Evolutionary conservation across 345 rosid species (phyloP).

Genomic region (Euphorbia pulcherrima): DNA sequence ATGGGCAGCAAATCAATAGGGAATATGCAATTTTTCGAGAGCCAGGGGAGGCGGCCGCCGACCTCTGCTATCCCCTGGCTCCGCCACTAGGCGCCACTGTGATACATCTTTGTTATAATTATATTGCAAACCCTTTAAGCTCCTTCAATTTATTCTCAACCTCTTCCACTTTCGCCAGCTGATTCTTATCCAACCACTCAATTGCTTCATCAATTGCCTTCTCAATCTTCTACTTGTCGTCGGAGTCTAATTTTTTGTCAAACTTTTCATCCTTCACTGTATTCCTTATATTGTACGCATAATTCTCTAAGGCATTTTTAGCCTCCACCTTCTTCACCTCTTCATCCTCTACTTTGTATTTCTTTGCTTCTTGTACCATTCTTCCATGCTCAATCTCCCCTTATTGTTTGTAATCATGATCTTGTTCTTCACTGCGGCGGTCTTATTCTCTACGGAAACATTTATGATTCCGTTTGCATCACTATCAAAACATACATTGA

Average conservation of each 20-base stretch:
- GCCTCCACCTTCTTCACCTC: conserved; percentile 13
- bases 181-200: conserved; percentile 25
- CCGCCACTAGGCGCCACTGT: conserved; percentile 10
- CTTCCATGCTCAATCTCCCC: conserved; percentile 14
- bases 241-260: conserved; percentile 9
- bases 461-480: conserved; percentile 10
- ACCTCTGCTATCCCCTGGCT: no score
- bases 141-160: conserved; percentile 21
- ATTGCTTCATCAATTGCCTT: conserved; percentile 22
- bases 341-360: conserved; percentile 13
- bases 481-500: conserved; percentile 7
- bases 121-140: conserved; percentile 14
- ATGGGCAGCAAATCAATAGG: no score
- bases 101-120: conserved; percentile 17
- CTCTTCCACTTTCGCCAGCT: conserved; percentile 19
- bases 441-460: conserved; percentile 2
- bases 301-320: no score
- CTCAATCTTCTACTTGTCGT: conserved; percentile 21
- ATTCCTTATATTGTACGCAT: no score
- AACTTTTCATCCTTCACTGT: conserved; percentile 21
- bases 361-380: conserved; percentile 16
- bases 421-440: conserved; percentile 13
- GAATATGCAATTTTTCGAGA: no score
- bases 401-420: neutral
- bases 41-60: no score